Conservation (phyloP, 2,329 filamentous ascomycete genomes). For the Xylariaceae sp. region DNA sequence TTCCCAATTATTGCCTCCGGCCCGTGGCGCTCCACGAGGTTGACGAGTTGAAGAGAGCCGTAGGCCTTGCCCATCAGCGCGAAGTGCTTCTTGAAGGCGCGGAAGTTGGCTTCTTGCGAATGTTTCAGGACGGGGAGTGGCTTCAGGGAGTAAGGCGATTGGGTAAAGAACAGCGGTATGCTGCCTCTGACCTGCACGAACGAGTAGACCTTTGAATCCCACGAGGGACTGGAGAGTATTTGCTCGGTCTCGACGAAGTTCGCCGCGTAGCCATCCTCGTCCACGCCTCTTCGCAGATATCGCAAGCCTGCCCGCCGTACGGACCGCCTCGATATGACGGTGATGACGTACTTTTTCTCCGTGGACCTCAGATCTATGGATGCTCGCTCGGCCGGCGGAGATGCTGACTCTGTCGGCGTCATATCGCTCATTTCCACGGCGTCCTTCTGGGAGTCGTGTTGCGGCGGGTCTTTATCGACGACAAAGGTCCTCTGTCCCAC, state of each 20-base stretch:
- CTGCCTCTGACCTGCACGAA: slow-evolving; percentile 85
- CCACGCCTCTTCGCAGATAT: slow-evolving; percentile 82
- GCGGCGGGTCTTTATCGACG: slow-evolving; percentile 55
- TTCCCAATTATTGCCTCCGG: slow-evolving; percentile 74
- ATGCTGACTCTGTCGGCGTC: slow-evolving; percentile 11
- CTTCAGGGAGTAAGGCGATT: slow-evolving; percentile 88
- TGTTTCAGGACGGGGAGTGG: slow-evolving; percentile 77
- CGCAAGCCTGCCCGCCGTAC: slow-evolving; percentile 78
- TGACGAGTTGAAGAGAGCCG: slow-evolving; percentile 69
- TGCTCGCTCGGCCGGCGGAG: slow-evolving; percentile 13
- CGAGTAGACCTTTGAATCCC: slow-evolving; percentile 65
- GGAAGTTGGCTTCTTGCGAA: slow-evolving; percentile 68
- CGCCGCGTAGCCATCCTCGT: slow-evolving; percentile 81
- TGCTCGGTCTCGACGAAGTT: slow-evolving; percentile 96
- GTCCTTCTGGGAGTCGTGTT: slow-evolving; percentile 35
- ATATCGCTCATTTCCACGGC: slow-evolving; percentile 23
- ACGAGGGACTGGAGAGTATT: slow-evolving; percentile 66
- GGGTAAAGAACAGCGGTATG: slow-evolving; percentile 91
- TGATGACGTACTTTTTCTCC: slow-evolving; percentile 65
- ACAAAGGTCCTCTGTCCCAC: slow-evolving; percentile 79
- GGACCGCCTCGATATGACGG: slow-evolving; percentile 83
- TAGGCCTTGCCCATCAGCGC: slow-evolving; percentile 61
- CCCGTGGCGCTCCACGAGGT: slow-evolving; percentile 81
- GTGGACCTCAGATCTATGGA: slow-evolving; percentile 31
- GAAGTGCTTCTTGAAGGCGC: slow-evolving; percentile 76